Evolutionary conservation across 1,139 yeast genomes (phyloP), one percentile per base, ranked within the genome.

Genomic region (Diutina scorzettiae): DNA sequence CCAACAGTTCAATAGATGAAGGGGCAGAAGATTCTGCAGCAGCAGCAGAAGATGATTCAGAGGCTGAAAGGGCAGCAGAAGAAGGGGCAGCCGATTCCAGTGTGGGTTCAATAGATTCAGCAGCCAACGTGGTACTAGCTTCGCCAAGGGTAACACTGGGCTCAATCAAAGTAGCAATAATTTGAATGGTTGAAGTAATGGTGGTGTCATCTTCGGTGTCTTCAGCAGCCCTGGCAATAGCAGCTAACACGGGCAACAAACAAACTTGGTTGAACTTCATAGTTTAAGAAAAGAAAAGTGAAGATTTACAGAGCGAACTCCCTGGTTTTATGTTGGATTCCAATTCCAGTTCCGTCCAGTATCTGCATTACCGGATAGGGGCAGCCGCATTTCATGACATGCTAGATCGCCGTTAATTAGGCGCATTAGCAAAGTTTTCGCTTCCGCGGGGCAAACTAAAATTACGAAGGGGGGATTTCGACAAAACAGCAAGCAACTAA

Each of bases 151-250:
- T 32, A 8, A 19, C 25, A 3, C 24, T 18, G 8, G 37, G 37
- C 24, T 19, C 37, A 20, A 32, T 21, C 37, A 32, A 32, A 20
- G 37, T 32, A 16, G 37, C 37, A n/a, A 19, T 14, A 17, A 32
- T 3, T 16, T 20, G 19, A 25, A 32, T 32, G 21, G 21, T 32
- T 16, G 21, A 21, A 21, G 37, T 32, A 25, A 32, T 32, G 37
- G 37, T 32, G 37, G 37, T 32, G 37, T 32, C 37, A 19, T 32
- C 37, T 6, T 32, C 37, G 21, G 24, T n/a, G 24, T 18, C 20
- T 24, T 24, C 11, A 19, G 24, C 37, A 11, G 37, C 37, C 7
- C 12, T 3, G 16, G 37, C 37, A 7, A 32, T 16, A 12, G 37
- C 37, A 20, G 37, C 37, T 16, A n/a, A 18, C 17, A 19, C 16